Base-by-base conservation (phyloP, 2,329 filamentous ascomycete species). In the Chrysoporthe cubensis region DNA sequence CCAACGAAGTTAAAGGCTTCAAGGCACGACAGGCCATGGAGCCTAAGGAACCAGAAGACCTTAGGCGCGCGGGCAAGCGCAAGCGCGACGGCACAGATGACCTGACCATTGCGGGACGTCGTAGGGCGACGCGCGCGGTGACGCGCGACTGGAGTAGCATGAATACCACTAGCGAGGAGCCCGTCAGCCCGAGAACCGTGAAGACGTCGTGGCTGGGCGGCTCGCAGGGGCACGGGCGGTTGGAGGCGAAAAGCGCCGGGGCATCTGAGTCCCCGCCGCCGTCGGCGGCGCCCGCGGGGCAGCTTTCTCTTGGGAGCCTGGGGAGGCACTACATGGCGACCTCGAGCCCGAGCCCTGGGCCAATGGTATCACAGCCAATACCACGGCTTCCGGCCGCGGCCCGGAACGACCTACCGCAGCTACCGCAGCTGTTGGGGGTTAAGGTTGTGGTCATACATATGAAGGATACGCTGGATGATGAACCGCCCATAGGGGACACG, bases 381-480 rank as follows among this genome's bases (percentile, higher is more conserved):
- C 57, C 34, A 16, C 40, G 42, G 34, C 54, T 16, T 42, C 44
- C 64, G 63, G 54, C 34, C 43, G 13, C 46, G 40, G 21, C 26
- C 40, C 16, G 9, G n/a, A n/a, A 75, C 1, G 52, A 75, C n/a
- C 72, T 69, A 6, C 67, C 75, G 75, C 89, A 89, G 7, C 72
- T 69, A 6, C 67, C 75, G 75, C 89, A 89, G 7, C 82, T 99
- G 4, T 82, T 84, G 64, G 94, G 93, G 0, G 76, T 98, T 40
- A 91, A 89, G 71, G 83, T 99, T 1, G 89, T 97, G 62, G 88
- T 98, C 66, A 98, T 98, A 48, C 96, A 99, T 76, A 87, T 98
- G 75, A 99, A 99, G 77, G 95, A 98, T 71, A 90, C 87, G 32
- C 81, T 97, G 66, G 82, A 84, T 9, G 94, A 97, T 75, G 92